Evolutionary conservation across 2,329 filamentous ascomycete species (phyloP), one percentile per base, ranked within the genome.

Genomic region (Capronia americana): DNA sequence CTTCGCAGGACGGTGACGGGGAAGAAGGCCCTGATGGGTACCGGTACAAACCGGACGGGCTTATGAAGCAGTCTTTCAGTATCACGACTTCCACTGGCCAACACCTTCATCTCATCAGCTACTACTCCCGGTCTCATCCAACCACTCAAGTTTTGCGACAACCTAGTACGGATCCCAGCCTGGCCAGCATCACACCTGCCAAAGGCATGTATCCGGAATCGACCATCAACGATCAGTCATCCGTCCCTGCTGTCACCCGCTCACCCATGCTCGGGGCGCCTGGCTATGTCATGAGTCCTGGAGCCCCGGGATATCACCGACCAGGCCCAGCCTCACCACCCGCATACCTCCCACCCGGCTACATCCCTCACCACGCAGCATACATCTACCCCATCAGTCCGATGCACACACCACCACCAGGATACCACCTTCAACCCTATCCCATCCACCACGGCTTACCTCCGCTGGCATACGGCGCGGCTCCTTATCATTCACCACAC

Each of bases 41-140:
- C 78, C 85, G 92, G 70, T 97, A 97, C 81, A 99, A 97, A 84
- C 92, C 90, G 10, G 95, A 99, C 74, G 95, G 95, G 0, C 86
- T 99, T 3, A 97, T 98, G 93, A 99, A 99, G 86, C 95, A 99
- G 80, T 98, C 95, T 0, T 99, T 98, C 84, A 98, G 94, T 81
- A 98, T 99, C 80, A 97, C 93, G 24, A 98, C 95, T 1, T 92
- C 91, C 1, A 89, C 85, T 44, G 87, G 92, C 71, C 93, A 97
- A 74, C 95, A 98, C 77, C 88, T 99, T 1, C 95, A 99, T 80
- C 86, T 99, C 59, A 99, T 99, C 80, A 97, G 94, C 74, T 99
- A 99, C 81, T 98, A 93, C 79, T 91, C 93, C 3, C 87, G 93
- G 63, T 91, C 92, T 30, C 88, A 92, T 65, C 87, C 91, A 3